These are phyloP conservation scores for Periconia sp. DNA, from an alignment of 2,329 filamentous ascomycete genomes.

Conservation along the genomic window DNA sequence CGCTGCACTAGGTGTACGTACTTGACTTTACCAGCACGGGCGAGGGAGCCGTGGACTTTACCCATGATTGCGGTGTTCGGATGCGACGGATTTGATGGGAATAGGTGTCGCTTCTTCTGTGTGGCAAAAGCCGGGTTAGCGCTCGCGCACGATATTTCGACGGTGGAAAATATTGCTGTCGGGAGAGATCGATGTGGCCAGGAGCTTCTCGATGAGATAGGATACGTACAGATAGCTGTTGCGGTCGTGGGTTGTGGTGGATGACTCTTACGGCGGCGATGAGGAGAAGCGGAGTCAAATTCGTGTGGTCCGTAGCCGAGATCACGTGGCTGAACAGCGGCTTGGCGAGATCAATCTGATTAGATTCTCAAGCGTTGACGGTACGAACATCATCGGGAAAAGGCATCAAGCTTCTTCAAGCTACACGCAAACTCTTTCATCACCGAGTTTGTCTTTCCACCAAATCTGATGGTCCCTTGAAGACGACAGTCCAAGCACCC, in stretches of 20 bases:
- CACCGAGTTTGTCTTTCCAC: neutral
- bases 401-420: neutral
- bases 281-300: conserved; percentile 23
- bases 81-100: conserved; percentile 31
- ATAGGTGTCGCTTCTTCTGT: conserved; percentile 25
- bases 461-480: neutral
- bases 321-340: conserved; percentile 23
- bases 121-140: conserved; percentile 42
- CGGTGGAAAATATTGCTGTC: neutral
- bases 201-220: conserved; percentile 9
- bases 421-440: too few species aligned
- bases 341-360: conserved; percentile 29
- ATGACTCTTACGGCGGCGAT: conserved; percentile 37
- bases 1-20: conserved; percentile 46
- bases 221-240: conserved; percentile 43
- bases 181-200: conserved; percentile 2
- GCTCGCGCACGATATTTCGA: conserved; percentile 14
- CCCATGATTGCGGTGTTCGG: conserved; percentile 71
- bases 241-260: conserved; percentile 33
- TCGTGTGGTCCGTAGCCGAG: conserved; percentile 35
- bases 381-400: neutral
- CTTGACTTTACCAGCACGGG: conserved; percentile 98
- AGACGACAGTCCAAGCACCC: neutral
- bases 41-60: conserved; percentile 93
- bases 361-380: conserved; percentile 12